Base-by-base conservation (phyloP, 257 asterid genomes). In the Solanum raphanifolium region DNA sequence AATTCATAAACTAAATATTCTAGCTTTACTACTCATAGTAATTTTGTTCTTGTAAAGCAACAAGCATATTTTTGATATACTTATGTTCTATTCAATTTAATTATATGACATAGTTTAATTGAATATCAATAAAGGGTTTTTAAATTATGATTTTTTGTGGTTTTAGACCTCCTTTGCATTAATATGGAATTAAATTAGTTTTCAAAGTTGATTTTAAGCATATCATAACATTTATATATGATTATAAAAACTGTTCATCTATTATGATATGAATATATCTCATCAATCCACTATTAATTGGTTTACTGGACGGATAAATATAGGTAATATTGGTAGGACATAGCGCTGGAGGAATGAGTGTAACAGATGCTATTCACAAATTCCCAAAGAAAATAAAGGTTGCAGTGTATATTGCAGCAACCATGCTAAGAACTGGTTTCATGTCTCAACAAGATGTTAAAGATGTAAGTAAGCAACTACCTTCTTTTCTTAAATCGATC, bases 321-420 rank as follows among this genome's bases (percentile, higher is more conserved):
- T 92, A 95, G 99, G 98, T 97, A 35, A 92, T 97, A 9, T 69
- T 97, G 91, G 99, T 97, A 5, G 99, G 98, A 39, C 98, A 97
- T 65, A 97, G 98, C 27, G 98, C 98, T 0, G 99, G 98, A 15
- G 99, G 99, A 5, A 88, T 94, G 16, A 95, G 95, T 69, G 68
- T 95, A 9, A 93, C 91, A 1, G 95, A 95, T 79, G 98, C 95
- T 27, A 93, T 90, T 79, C 88, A 92, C 60, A 93, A 82, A 85
- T 95, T 93, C 74, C 94, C 95, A 2, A 89, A 87, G 46, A 97
- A 95, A 87, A 88, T 95, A 62, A 94, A 90, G 84, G 88, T 92
- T 3, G 99, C 93, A 1, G 92, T 95, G 13, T 97, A 93, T 87
- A 23, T 97, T 29, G 98, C 94, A 8, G 99, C 98, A 38, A 93